Conservation (phyloP, 2,329 filamentous ascomycete genomes). For the Xylariaceae sp. region DNA sequence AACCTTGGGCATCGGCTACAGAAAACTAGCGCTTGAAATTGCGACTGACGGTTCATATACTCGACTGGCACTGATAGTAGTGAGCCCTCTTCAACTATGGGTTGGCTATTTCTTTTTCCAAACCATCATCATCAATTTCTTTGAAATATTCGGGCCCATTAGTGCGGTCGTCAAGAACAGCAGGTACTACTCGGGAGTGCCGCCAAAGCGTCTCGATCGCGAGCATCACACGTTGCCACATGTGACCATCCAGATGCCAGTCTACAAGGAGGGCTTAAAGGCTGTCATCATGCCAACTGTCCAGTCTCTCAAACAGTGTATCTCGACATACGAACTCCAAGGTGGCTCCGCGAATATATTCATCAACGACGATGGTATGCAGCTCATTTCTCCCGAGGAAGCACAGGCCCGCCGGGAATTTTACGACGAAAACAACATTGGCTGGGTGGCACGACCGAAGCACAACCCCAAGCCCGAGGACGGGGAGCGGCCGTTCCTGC, state of each 20-base stretch:
- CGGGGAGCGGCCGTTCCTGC: constrained; percentile 48
- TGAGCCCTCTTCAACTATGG: constrained; percentile 54
- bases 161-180: constrained; percentile 43
- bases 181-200: constrained; percentile 42
- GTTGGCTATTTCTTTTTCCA: constrained; percentile 50
- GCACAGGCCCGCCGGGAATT: constrained; percentile 49
- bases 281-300: constrained; percentile 53
- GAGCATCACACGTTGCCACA: constrained; percentile 42
- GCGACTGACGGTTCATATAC: constrained; percentile 49
- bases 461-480: constrained; percentile 51
- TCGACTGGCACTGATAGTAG: constrained; percentile 51
- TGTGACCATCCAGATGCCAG: constrained; percentile 48
- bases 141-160: constrained; percentile 50
- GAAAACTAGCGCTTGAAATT: constrained; percentile 51
- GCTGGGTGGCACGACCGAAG: constrained; percentile 50
- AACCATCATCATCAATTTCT: constrained; percentile 46
- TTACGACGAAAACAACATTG: constrained; percentile 55
- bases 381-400: constrained; percentile 50
- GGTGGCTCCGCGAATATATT: constrained; percentile 66
- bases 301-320: constrained; percentile 52
- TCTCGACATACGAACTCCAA: constrained; percentile 56
- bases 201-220: constrained; percentile 37
- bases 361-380: constrained; percentile 66
- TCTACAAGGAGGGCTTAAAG: constrained; percentile 47
- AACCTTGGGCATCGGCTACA: constrained; percentile 55